Base-by-base conservation (phyloP, 2,329 filamentous ascomycete genomes). In the Albophoma yamanashiensis region DNA sequence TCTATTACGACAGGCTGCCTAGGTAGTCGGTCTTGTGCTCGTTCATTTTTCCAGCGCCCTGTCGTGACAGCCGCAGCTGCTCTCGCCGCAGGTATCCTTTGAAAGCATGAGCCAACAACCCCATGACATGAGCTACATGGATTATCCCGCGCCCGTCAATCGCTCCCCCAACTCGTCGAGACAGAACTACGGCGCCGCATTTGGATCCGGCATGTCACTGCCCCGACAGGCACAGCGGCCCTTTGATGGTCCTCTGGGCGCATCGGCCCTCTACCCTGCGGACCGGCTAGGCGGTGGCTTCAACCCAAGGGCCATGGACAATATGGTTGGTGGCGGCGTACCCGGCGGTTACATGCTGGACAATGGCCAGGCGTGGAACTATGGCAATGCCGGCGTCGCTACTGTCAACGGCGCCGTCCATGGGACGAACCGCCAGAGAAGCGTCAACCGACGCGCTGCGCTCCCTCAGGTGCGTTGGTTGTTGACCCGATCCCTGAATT, bases 341-440 rank as follows among this genome's bases (percentile, higher is more conserved):
- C 78, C 77, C 38, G 73, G 71, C 27, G 74, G 73, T 39, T 82
- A 82, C 62, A 79, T 82, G 76, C 68, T 82, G 59, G 79, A 92
- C 66, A 90, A 92, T 69, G 84, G 86, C 70, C 88, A 91, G 69
- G 86, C 88, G 25, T 96, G 92, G 92, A 90, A 87, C 71, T 87
- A 91, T 65, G 79, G 77, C 62, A 85, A 83, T 67, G 84, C 82
- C 68, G 87, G 85, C 55, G 89, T 91, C 64, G 79, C 79, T 27
- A 83, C 80, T 0, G 77, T 83, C 62, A 79, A 82, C 67, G 85
- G 85, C 59, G 86, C 84, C 63, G 80, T 92, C 66, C 87, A 86
- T 61, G 85, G 85, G 60, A 78, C 83, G 67, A 75, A 82, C 70
- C 76, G 87, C 68, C 71, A 86, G 71, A 78, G 82, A 64, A 75